Conservation (phyloP, 495 filamentous ascomycete species). For the Evansstolkia leycettana region DNA sequence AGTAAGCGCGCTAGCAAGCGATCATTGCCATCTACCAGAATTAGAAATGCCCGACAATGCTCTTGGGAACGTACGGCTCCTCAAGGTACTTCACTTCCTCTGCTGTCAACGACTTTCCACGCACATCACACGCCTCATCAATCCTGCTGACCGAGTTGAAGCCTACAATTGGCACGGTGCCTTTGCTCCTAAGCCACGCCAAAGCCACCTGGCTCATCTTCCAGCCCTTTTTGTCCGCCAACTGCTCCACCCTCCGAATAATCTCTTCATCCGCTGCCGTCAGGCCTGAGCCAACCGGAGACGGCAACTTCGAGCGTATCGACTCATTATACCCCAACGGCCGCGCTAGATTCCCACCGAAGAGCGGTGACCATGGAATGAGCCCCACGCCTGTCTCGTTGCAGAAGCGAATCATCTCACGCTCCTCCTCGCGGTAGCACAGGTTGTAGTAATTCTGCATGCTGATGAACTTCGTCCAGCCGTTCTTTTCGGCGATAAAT, state of each 20-base stretch:
- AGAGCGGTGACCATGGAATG: constrained; percentile 51
- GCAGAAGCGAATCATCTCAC: constrained; percentile 61
- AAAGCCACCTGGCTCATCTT: constrained; percentile 48
- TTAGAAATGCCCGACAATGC: background rate
- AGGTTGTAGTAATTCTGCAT: constrained; percentile 39
- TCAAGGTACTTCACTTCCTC: constrained; percentile 48
- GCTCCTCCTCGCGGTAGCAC: constrained; percentile 55
- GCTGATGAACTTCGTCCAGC: constrained; percentile 35
- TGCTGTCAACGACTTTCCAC: constrained; percentile 34
- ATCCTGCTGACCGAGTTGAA: constrained; percentile 43
- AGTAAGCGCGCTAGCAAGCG: too few relatives aligned
- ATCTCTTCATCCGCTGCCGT: too few relatives aligned
- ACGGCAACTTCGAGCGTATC: too few relatives aligned
- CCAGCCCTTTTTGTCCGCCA: constrained; percentile 44
- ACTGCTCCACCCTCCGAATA: constrained; percentile 41
- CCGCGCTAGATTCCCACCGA: constrained; percentile 39
- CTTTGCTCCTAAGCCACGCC: constrained; percentile 42
- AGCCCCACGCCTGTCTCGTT: constrained; percentile 54
- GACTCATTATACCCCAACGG: too few relatives aligned
- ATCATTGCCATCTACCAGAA: too few relatives aligned
- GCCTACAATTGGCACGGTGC: constrained; percentile 47
- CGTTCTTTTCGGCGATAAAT: constrained; percentile 27
- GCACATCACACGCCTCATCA: constrained; percentile 38
- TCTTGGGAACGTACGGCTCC: constrained; percentile 33
- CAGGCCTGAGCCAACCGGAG: too few relatives aligned